These are phyloP conservation scores for Saccharomycopsis selenospora DNA, from an alignment of 805 yeast species.

Conservation along the genomic window DNA sequence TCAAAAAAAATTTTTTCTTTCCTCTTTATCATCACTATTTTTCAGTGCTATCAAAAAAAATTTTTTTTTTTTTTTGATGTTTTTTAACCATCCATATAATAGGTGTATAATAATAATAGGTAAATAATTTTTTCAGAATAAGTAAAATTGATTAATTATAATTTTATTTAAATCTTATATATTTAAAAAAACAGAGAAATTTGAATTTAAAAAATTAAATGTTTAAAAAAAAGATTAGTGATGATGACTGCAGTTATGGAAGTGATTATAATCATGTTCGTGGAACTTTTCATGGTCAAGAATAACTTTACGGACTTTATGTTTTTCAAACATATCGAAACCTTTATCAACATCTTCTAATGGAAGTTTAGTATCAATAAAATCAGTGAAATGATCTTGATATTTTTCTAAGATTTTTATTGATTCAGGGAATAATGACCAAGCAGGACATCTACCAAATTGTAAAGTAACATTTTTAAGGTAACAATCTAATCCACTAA, in stretches of 20 bases:
- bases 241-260: neutral
- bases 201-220: too few relatives aligned
- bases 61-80: too few relatives aligned
- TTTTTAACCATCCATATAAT: too few relatives aligned
- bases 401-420: slow-evolving; percentile 39
- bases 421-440: slow-evolving; percentile 48
- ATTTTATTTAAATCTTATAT: too few relatives aligned
- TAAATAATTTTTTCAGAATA: too few relatives aligned
- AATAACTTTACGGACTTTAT: slow-evolving; percentile 48
- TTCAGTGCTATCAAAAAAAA: too few relatives aligned
- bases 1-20: too few relatives aligned
- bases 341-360: slow-evolving; percentile 40
- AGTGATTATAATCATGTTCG: neutral
- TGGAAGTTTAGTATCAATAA: slow-evolving; percentile 42
- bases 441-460: slow-evolving; percentile 58
- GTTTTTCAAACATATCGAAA: slow-evolving; percentile 45
- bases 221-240: too few relatives aligned
- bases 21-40: too few relatives aligned
- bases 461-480: slow-evolving; percentile 48
- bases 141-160: too few relatives aligned
- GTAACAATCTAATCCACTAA: slow-evolving; percentile 51
- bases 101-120: too few relatives aligned
- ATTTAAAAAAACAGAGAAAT: too few relatives aligned
- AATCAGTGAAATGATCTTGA: slow-evolving; percentile 39
- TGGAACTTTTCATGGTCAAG: slow-evolving; percentile 26